phyloP scores from a whole-genome alignment of 768 basidiomycete species.

The Tricholoma furcatifolium region DNA sequence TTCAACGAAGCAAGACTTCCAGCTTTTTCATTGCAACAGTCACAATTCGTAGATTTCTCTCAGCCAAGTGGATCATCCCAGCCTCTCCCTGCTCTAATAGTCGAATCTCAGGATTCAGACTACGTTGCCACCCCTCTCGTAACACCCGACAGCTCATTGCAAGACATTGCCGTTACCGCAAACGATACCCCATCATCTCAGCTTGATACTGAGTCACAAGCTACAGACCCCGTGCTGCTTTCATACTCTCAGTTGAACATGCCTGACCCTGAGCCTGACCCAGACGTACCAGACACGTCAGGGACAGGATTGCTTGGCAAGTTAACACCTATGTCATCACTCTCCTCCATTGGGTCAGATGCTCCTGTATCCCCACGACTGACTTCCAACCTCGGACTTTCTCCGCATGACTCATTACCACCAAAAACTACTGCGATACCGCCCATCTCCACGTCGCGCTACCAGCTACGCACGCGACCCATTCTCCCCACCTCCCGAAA shows the following conservation, averaged over 20 bases:
- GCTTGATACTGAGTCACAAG: constrained; percentile 31
- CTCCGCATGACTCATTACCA: constrained; percentile 16
- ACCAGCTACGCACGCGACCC: constrained; percentile 33
- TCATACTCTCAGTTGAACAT: constrained; percentile 38
- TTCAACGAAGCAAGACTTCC: constrained; percentile 5
- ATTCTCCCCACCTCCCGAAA: constrained; percentile 18
- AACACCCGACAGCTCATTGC: constrained; percentile 55
- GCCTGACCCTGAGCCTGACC: constrained; percentile 14
- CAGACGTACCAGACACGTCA: constrained; percentile 5
- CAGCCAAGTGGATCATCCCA: constrained; percentile 24
- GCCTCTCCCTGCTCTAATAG: constrained; percentile 27
- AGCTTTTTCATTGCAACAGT: constrained; percentile 1
- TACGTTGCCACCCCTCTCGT: constrained; percentile 51
- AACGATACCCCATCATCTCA: constrained; percentile 35
- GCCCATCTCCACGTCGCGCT: constrained; percentile 22
- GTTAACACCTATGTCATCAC: constrained; percentile 16
- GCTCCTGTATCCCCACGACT: constrained; percentile 9
- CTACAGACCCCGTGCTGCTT: constrained; percentile 26
- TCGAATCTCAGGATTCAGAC: constrained; percentile 45
- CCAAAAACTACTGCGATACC: constrained; percentile 11
- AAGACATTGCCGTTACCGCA: constrained; percentile 31
- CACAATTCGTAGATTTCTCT: constrained; percentile 12
- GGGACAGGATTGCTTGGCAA: constrained; percentile 12
- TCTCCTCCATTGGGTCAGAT: constrained; percentile 19
- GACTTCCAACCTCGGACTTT: constrained; percentile 1